Evolutionary conservation across 352 stramenopile species (phyloP).

Genomic region (Plasmopara viticola): DNA sequence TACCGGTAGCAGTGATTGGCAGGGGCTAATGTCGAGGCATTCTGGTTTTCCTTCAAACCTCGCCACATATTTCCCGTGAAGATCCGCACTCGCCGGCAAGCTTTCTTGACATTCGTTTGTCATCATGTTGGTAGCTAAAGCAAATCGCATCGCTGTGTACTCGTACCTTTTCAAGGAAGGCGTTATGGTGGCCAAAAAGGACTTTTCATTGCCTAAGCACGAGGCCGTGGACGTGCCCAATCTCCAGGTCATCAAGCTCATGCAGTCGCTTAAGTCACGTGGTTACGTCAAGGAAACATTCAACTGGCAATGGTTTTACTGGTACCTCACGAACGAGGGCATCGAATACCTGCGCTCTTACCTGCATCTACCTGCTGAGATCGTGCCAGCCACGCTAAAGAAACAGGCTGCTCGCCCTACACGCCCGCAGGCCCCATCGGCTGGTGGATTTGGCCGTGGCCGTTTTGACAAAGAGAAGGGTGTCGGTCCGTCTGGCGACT

Average conservation of each 20-base stretch:
- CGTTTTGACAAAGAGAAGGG: slow-evolving; percentile 88
- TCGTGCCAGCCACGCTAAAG: slow-evolving; percentile 98
- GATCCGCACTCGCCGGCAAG: slow-evolving; percentile 88
- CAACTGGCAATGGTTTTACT: slow-evolving; percentile 99
- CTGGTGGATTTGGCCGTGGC: slow-evolving; percentile 75
- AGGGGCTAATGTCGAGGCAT: slow-evolving; percentile 19
- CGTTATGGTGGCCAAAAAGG: slow-evolving; percentile 89
- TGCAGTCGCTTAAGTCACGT: slow-evolving; percentile 97
- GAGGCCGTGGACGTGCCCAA: slow-evolving; percentile 98
- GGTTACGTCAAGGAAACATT: slow-evolving; percentile 98
- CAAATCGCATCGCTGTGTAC: slow-evolving; percentile 98
- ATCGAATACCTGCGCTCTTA: slow-evolving; percentile 99
- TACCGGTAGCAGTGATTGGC: slow-evolving; percentile 23
- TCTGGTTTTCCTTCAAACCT: slow-evolving; percentile 49
- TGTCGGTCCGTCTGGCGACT: slow-evolving; percentile 82
- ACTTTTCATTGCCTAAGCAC: slow-evolving; percentile 87
- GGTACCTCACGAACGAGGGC: slow-evolving; percentile 98
- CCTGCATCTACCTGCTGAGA: slow-evolving; percentile 96
- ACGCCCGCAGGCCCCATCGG: slow-evolving; percentile 67
- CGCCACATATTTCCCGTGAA: slow-evolving; percentile 59
- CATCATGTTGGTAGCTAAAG: slow-evolving; percentile 94
- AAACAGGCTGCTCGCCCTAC: slow-evolving; percentile 88
- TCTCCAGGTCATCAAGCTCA: slow-evolving; percentile 97
- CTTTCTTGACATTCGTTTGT: slow-evolving; percentile 55
- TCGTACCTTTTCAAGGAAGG: slow-evolving; percentile 96